phyloP scores from a whole-genome alignment of 2,329 filamentous ascomycete species.

The Coniochaeta hoffmannii region DNA sequence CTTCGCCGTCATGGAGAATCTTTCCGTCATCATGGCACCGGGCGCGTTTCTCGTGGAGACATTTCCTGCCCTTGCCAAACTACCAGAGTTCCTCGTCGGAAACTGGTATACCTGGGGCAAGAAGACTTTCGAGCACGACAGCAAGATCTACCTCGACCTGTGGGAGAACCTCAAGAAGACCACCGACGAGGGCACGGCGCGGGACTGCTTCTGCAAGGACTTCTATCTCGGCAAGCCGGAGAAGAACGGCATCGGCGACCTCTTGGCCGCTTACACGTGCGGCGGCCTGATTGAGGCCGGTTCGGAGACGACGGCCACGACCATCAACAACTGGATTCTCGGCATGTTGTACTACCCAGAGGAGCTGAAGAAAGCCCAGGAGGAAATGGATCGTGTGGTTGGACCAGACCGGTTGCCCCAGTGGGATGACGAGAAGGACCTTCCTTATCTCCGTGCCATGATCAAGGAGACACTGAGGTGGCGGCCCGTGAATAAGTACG shows the following conservation, averaged over 20 bases:
- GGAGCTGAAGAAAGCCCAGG: slow-evolving; percentile 28
- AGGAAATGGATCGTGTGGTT: slow-evolving; percentile 29
- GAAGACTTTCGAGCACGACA: slow-evolving; percentile 5
- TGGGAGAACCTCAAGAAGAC: not conserved
- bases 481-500: slow-evolving; percentile 22
- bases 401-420: slow-evolving; percentile 26
- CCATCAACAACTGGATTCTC: slow-evolving; percentile 20
- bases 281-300: not conserved
- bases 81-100: slow-evolving; percentile 14
- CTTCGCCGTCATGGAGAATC: slow-evolving; percentile 23
- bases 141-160: slow-evolving; percentile 6
- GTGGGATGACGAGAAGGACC: slow-evolving; percentile 24
- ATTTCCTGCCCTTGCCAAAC: slow-evolving; percentile 21
- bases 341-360: slow-evolving; percentile 29
- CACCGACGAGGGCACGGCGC: not conserved
- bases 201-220: slow-evolving; percentile 1
- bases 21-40: slow-evolving; percentile 27
- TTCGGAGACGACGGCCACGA: not conserved
- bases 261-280: not conserved
- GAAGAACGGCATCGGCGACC: not conserved
- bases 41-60: slow-evolving; percentile 28
- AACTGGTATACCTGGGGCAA: slow-evolving; percentile 9
- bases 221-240: not conserved
- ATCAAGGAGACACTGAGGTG: slow-evolving; percentile 34
- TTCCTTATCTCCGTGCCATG: slow-evolving; percentile 32